phyloP scores from a whole-genome alignment of 1,139 yeast genomes.

The Hemisphaericaspora lyxosophila region DNA sequence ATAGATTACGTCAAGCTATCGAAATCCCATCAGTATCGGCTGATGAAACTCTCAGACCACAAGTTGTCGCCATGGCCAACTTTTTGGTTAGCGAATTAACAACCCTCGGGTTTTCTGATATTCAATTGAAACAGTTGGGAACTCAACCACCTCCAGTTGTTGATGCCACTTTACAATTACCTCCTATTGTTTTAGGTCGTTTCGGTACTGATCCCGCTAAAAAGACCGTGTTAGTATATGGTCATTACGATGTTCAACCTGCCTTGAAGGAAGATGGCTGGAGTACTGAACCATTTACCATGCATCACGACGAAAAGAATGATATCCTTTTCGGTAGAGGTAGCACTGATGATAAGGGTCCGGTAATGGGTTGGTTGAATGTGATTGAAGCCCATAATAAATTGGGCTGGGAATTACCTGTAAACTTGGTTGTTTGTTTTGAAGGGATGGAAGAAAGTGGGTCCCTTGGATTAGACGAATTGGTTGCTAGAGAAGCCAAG shows the following conservation, averaged over 20 bases:
- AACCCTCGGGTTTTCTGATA: constrained; percentile 73
- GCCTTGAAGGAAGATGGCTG: constrained; percentile 92
- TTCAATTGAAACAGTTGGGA: constrained; percentile 81
- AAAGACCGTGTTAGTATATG: constrained; percentile 88
- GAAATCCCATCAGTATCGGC: constrained; percentile 94
- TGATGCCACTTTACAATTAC: constrained; percentile 66
- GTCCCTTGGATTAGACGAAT: constrained; percentile 82
- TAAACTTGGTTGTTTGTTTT: constrained; percentile 85
- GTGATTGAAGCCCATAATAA: constrained; percentile 86
- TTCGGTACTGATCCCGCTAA: constrained; percentile 77
- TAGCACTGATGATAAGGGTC: constrained; percentile 96
- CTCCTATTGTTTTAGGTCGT: constrained; percentile 89
- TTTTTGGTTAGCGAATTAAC: constrained; percentile 71
- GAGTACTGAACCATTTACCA: constrained; percentile 85
- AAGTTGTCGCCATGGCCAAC: constrained; percentile 83
- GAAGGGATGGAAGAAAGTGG: constrained; percentile 99
- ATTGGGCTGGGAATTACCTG: constrained; percentile 86
- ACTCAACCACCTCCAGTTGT: constrained; percentile 83
- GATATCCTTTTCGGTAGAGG: constrained; percentile 88
- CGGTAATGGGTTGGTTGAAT: constrained; percentile 96
- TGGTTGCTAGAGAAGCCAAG: constrained; percentile 76
- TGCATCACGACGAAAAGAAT: constrained; percentile 57
- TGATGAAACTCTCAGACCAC: constrained; percentile 82
- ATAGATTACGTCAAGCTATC: constrained; percentile 74
- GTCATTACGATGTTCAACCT: constrained; percentile 98